A percentile compares a stretch with the other conserved stretches of the same genome.
These are phyloP conservation scores for Diaporthe nobilis DNA, from an alignment of 2,329 filamentous ascomycete species.

Conservation along the genomic window DNA sequence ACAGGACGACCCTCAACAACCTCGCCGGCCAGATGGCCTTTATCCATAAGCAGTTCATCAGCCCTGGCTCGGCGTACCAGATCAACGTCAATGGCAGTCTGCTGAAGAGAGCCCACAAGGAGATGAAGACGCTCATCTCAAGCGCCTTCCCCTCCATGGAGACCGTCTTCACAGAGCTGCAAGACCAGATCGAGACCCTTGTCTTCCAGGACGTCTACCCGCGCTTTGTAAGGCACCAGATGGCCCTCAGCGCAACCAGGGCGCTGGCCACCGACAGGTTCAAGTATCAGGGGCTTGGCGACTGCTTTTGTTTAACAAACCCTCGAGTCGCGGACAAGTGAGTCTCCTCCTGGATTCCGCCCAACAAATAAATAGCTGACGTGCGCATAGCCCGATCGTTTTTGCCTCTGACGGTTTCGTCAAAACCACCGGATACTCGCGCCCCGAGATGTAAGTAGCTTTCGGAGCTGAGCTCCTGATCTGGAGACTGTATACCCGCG, in stretches of 20 bases:
- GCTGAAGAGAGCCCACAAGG: conserved; percentile 49
- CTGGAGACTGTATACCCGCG: too few relatives aligned
- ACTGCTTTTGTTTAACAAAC: conserved; percentile 72
- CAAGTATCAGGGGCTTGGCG: conserved; percentile 67
- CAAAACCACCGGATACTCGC: conserved; percentile 60
- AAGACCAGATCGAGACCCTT: conserved; percentile 57
- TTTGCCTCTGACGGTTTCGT: conserved; percentile 66
- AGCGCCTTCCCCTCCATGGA: conserved; percentile 55
- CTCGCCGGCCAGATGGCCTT: conserved; percentile 55
- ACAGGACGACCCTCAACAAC: conserved; percentile 57
- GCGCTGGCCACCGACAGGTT: conserved; percentile 49
- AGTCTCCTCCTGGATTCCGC: neutral
- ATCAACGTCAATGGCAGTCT: conserved; percentile 49
- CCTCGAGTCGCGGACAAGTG: conserved; percentile 49
- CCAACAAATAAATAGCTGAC: neutral
- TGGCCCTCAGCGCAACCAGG: conserved; percentile 57
- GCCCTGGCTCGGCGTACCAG: conserved; percentile 39
- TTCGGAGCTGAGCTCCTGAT: neutral
- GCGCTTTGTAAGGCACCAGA: conserved; percentile 64
- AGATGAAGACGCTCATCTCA: conserved; percentile 48
- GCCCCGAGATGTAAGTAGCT: conserved; percentile 55
- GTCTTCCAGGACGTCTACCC: conserved; percentile 62
- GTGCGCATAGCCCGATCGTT: conserved; percentile 63
- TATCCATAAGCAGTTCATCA: conserved; percentile 51
- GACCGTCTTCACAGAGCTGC: conserved; percentile 56